Conservation (phyloP, 73 alveolate genomes). For the Urostyla sp. region DNA sequence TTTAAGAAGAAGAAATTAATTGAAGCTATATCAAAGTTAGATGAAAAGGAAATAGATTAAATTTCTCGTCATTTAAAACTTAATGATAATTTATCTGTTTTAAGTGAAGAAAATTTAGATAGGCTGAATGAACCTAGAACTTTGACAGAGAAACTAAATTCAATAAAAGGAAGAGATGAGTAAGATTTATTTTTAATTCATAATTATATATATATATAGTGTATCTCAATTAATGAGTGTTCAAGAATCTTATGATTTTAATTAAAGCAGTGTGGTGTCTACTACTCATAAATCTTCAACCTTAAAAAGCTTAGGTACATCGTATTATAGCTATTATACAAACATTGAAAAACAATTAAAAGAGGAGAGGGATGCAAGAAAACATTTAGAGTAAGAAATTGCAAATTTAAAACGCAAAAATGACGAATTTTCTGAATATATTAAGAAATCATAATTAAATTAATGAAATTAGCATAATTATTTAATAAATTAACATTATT, state of each 20-base stretch:
- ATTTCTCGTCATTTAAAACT: not conserved
- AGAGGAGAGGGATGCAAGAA: constrained; percentile 42
- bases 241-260: constrained; percentile 25
- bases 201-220: not conserved
- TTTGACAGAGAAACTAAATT: constrained; percentile 36
- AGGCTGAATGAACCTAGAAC: constrained; percentile 32
- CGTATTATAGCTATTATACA: constrained; percentile 35
- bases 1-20: constrained; percentile 17
- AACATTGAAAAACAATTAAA: constrained; percentile 9
- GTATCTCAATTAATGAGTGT: constrained; percentile 11
- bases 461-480: too few species aligned
- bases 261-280: constrained; percentile 28
- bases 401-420: not conserved
- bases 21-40: constrained; percentile 10
- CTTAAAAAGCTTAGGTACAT: constrained; percentile 31
- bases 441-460: not conserved
- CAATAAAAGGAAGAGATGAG: constrained; percentile 40
- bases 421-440: constrained; percentile 23
- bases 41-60: constrained; percentile 35
- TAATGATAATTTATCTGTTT: not conserved
- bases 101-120: constrained; percentile 33
- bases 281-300: constrained; percentile 46
- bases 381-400: constrained; percentile 17
- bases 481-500: too few species aligned
- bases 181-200: not conserved